A percentile compares a stretch with the other conserved stretches of the same genome.
Evolutionary conservation across 1,284 basidiomycete species (phyloP).

Genomic region (Apiotrichum mycotoxinovorans): DNA sequence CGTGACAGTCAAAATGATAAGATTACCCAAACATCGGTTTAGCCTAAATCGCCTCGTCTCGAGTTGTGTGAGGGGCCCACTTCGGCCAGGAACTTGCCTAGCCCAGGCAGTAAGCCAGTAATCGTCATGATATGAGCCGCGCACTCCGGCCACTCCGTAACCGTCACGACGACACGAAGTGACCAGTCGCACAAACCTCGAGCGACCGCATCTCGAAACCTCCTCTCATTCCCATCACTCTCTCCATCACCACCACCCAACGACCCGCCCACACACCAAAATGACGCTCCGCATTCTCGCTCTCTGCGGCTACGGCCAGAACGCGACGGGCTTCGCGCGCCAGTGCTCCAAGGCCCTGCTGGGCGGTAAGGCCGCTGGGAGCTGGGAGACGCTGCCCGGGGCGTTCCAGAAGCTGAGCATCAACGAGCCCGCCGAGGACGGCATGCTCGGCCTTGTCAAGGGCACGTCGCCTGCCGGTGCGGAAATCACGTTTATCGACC

Average conservation of each 20-base stretch:
- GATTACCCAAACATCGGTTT: no score
- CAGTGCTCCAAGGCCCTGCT: conserved; percentile 55
- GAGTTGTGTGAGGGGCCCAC: no score
- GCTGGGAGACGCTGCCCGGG: not conserved
- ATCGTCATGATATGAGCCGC: no score
- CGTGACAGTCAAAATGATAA: no score
- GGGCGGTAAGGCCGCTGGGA: not conserved
- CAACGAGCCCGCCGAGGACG: not conserved
- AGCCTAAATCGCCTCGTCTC: no score
- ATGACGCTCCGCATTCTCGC: conserved; percentile 29
- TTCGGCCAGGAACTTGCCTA: no score
- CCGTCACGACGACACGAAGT: no score
- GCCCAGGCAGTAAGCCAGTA: no score
- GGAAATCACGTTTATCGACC: conserved; percentile 69
- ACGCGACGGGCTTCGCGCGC: conserved; percentile 70
- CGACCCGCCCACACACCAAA: not conserved
- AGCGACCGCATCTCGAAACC: no score
- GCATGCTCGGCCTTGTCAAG: not conserved
- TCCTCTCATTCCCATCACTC: no score
- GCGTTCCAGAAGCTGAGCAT: not conserved
- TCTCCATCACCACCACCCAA: not conserved
- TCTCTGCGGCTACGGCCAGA: conserved; percentile 69
- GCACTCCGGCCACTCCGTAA: no score
- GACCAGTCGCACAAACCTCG: no score
- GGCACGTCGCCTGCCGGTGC: conserved; percentile 12